Evolutionary conservation across 495 filamentous ascomycete genomes (phyloP).

Genomic region (Penicillium daleae): DNA sequence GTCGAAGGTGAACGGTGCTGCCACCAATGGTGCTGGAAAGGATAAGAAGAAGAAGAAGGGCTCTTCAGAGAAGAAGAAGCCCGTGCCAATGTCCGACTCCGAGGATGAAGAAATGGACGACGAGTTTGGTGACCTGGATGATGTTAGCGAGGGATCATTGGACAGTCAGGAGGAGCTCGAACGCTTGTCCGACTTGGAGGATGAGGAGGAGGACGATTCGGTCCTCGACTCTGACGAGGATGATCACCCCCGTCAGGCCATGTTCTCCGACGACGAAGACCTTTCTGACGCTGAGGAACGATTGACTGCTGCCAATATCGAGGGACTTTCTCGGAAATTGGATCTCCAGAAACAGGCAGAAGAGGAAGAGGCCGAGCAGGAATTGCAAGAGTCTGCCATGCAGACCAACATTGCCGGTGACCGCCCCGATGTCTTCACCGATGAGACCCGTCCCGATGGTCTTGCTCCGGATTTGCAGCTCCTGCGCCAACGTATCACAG

Average conservation of each 20-base stretch:
- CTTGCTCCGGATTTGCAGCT: slow-evolving; percentile 89
- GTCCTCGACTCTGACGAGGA: slow-evolving; percentile 79
- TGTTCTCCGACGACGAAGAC: slow-evolving; percentile 96
- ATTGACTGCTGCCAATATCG: slow-evolving; percentile 95
- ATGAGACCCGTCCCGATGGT: slow-evolving; percentile 55
- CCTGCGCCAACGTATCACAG: slow-evolving; percentile 86
- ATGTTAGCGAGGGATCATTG: slow-evolving; percentile 49
- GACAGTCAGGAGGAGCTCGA: slow-evolving; percentile 55
- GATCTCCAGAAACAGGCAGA: slow-evolving; percentile 70
- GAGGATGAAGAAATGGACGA: slow-evolving; percentile 52
- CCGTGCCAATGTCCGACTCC: slow-evolving; percentile 49
- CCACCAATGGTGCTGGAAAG: slow-evolving; percentile 40
- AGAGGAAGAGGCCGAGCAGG: slow-evolving; percentile 65
- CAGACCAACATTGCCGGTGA: slow-evolving; percentile 95
- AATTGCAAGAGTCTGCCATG: slow-evolving; percentile 81
- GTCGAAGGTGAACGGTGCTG: slow-evolving; percentile 49
- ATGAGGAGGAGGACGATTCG: slow-evolving; percentile 59
- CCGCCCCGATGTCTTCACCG: slow-evolving; percentile 70
- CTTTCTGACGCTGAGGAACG: slow-evolving; percentile 86
- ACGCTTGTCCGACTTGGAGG: slow-evolving; percentile 53
- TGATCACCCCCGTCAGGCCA: slow-evolving; percentile 55
- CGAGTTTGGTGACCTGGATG: slow-evolving; percentile 58
- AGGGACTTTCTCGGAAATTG: slow-evolving; percentile 80
- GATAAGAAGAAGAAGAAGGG: slow-evolving; percentile 42
- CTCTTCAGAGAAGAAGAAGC: slow-evolving; percentile 42